These are phyloP conservation scores for Trichoderma asperelloides DNA, from an alignment of 495 filamentous ascomycete species.

Conservation along the genomic window DNA sequence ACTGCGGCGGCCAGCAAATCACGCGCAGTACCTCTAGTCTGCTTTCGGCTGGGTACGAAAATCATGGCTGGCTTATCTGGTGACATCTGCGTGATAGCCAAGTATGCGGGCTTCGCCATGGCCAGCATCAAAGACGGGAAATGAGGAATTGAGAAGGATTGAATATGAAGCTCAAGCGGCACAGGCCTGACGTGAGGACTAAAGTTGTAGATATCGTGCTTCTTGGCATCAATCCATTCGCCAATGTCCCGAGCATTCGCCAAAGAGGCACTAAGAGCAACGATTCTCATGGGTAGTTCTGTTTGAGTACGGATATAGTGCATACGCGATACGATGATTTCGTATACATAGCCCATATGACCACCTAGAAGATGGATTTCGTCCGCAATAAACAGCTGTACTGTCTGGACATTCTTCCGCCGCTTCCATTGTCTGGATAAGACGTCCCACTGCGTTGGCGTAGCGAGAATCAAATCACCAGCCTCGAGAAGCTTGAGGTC, in stretches of 20 bases:
- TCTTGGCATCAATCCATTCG: slow-evolving; percentile 98
- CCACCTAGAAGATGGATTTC: slow-evolving; percentile 96
- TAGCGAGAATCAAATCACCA: slow-evolving; percentile 88
- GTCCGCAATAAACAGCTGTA: slow-evolving; percentile 90
- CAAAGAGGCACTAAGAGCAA: slow-evolving; percentile 86
- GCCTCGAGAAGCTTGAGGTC: slow-evolving; percentile 84
- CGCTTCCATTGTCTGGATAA: slow-evolving; percentile 93
- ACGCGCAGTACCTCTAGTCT: slow-evolving; percentile 78
- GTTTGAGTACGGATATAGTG: slow-evolving; percentile 88
- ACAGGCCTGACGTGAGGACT: slow-evolving; percentile 81
- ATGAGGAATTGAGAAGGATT: slow-evolving; percentile 92
- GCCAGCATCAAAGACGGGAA: slow-evolving; percentile 97
- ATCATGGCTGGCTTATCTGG: slow-evolving; percentile 80
- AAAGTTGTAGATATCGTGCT: slow-evolving; percentile 98
- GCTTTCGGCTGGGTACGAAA: slow-evolving; percentile 90
- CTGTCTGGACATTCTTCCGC: slow-evolving; percentile 85
- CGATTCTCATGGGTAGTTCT: slow-evolving; percentile 73
- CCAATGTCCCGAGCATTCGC: slow-evolving; percentile 90
- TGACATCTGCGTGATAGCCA: slow-evolving; percentile 75
- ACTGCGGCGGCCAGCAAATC: slow-evolving; percentile 79
- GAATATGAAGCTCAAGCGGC: slow-evolving; percentile 87
- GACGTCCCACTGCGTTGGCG: slow-evolving; percentile 90
- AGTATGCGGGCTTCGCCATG: slow-evolving; percentile 90
- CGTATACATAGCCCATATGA: slow-evolving; percentile 81
- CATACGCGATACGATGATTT: slow-evolving; percentile 94